Evolutionary conservation across 345 rosid genomes (phyloP).

Genomic region (Passiflora organensis): DNA sequence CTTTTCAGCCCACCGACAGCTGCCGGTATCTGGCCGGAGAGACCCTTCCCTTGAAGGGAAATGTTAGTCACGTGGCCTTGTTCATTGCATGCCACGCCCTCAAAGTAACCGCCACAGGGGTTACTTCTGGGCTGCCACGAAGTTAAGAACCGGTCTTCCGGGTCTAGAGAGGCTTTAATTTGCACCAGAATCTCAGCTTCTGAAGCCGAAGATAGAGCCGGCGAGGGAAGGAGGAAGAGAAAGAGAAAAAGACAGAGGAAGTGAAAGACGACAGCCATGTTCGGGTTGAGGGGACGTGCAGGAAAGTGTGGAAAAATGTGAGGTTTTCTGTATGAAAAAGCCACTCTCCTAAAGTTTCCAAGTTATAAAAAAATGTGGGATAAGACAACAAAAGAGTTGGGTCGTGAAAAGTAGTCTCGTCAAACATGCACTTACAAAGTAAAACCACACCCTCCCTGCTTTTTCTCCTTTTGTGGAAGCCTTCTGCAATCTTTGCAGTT

Average conservation of each 20-base stretch:
- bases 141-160: slow-evolving; percentile 52
- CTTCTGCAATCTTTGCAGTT: too few species aligned
- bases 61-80: slow-evolving; percentile 65
- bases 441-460: too few species aligned
- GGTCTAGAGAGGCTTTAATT: slow-evolving; percentile 79
- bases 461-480: too few species aligned
- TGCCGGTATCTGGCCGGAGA: slow-evolving; percentile 66
- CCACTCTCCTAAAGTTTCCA: not conserved
- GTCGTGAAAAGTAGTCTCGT: too few species aligned
- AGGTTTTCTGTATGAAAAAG: not conserved
- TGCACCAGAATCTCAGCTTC: slow-evolving; percentile 64
- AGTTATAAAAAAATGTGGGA: not conserved
- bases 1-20: slow-evolving; percentile 64
- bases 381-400: too few species aligned
- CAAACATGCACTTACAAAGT: too few species aligned
- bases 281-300: slow-evolving; percentile 37
- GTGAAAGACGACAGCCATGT: slow-evolving; percentile 38
- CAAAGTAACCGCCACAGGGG: slow-evolving; percentile 63
- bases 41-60: slow-evolving; percentile 88
- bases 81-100: slow-evolving; percentile 84
- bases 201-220: slow-evolving; percentile 37
- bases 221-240: slow-evolving; percentile 22
- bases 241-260: slow-evolving; percentile 27
- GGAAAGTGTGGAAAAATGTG: slow-evolving; percentile 22
- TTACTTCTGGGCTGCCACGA: slow-evolving; percentile 57